Percentiles rank a stretch among this genome's conserved stretches.
Conservation (phyloP, 805 yeast genomes). For the Myxozyma melibiosi region DNA sequence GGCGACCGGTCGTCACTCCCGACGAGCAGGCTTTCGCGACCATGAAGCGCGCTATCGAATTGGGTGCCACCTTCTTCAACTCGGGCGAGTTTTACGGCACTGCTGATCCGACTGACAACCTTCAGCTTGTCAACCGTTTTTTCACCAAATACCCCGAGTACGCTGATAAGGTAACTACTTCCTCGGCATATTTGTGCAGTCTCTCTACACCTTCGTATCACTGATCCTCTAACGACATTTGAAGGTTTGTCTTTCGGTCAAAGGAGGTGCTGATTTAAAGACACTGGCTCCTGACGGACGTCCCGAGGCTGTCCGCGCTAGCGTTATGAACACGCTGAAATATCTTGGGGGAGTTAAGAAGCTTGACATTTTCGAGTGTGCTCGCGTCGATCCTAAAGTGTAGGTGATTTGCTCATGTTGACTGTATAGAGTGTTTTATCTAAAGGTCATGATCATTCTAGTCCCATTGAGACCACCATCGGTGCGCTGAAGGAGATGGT, state of each 20-base stretch:
- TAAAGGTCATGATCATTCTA: constrained; percentile 23
- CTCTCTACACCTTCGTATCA: background rate
- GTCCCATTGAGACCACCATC: constrained; percentile 66
- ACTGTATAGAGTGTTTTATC: background rate
- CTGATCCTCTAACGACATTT: background rate
- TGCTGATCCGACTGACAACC: constrained; percentile 49
- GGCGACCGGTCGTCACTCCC: constrained; percentile 51
- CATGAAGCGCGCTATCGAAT: constrained; percentile 53
- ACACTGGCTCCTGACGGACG: constrained; percentile 46
- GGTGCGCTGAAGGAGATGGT: constrained; percentile 58
- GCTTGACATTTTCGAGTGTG: constrained; percentile 67
- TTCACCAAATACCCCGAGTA: constrained; percentile 50
- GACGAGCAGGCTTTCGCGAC: constrained; percentile 54
- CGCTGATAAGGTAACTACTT: constrained; percentile 54
- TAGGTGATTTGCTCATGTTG: background rate
- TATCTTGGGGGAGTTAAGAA: constrained; percentile 46
- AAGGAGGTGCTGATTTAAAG: constrained; percentile 54
- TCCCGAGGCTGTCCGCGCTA: constrained; percentile 22
- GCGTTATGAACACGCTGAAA: constrained; percentile 34
- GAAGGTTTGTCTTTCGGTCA: constrained; percentile 49
- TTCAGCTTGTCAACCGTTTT: constrained; percentile 57
- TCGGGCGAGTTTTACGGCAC: constrained; percentile 65
- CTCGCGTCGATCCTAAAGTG: constrained; percentile 61
- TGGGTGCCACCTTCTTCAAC: constrained; percentile 56
- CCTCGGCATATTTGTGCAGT: constrained; percentile 41